phyloP scores from a whole-genome alignment of 1,284 basidiomycete species.

The Peniophora sp. region DNA sequence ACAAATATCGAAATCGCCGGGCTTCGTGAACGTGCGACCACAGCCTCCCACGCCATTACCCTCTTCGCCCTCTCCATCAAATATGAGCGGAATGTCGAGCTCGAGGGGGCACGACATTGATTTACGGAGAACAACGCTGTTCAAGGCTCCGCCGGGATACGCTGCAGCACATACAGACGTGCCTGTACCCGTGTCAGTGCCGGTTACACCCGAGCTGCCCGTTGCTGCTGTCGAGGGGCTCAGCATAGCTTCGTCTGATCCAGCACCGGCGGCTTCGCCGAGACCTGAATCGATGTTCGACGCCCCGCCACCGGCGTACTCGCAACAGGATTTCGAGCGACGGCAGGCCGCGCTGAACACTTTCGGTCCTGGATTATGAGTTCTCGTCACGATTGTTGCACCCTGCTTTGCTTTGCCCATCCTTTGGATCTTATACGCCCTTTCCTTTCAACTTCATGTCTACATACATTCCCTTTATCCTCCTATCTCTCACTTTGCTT shows the following conservation, averaged over 20 bases:
- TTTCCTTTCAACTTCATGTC: background rate
- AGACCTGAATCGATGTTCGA: background rate
- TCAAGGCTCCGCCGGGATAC: conserved; percentile 8
- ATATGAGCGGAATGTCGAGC: background rate
- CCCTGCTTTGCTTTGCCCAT: background rate
- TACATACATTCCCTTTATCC: background rate
- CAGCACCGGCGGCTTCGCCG: background rate
- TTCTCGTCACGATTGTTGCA: too few species aligned
- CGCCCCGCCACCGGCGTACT: conserved; percentile 1
- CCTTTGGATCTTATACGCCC: background rate
- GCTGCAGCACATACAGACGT: background rate
- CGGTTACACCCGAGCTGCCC: background rate
- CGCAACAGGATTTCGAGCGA: background rate
- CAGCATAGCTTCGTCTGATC: background rate
- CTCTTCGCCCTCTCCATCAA: background rate
- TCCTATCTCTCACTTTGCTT: background rate
- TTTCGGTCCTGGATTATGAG: too few species aligned
- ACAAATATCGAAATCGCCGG: background rate
- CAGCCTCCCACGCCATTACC: background rate
- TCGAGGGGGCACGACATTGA: background rate
- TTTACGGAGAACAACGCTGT: background rate
- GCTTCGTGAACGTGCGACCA: background rate
- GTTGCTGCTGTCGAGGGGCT: background rate
- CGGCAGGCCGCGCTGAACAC: too few species aligned
- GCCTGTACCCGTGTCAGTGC: background rate